Evolutionary conservation across 2,329 filamentous ascomycete species (phyloP).

Genomic region (Trichoderma guizhouense): DNA sequence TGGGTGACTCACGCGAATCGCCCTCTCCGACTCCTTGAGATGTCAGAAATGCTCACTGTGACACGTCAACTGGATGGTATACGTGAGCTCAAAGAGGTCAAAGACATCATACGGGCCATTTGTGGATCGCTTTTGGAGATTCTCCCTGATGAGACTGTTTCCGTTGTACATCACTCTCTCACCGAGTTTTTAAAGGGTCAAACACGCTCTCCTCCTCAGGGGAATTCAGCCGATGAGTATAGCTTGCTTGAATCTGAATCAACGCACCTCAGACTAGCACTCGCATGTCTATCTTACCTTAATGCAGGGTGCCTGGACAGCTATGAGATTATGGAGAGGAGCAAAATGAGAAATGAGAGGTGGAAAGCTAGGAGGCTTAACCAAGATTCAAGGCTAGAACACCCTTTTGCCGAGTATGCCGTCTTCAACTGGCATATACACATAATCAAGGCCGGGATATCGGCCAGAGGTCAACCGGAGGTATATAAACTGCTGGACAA

Average conservation of each 20-base stretch:
- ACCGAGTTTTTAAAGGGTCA: conserved; percentile 40
- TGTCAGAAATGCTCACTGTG: conserved; percentile 32
- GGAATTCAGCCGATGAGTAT: conserved; percentile 4
- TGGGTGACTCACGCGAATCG: conserved; percentile 40
- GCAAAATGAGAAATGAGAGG: background rate
- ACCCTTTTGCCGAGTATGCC: conserved; percentile 32
- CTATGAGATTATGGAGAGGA: background rate
- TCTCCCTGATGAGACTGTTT: conserved; percentile 41
- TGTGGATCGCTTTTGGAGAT: conserved; percentile 45
- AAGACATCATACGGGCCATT: conserved; percentile 35
- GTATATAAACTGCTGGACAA: background rate
- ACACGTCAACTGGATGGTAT: background rate
- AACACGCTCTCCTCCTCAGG: conserved; percentile 11
- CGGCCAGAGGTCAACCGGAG: background rate
- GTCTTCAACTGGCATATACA: conserved; percentile 29
- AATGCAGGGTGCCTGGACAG: conserved; percentile 21
- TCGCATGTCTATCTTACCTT: conserved; percentile 19
- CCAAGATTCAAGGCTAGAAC: conserved; percentile 13
- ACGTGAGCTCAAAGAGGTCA: conserved; percentile 21
- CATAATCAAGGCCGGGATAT: conserved; percentile 18
- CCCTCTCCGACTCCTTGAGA: conserved; percentile 41
- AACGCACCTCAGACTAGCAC: conserved; percentile 24
- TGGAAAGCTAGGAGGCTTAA: background rate
- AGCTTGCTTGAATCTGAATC: conserved; percentile 19
- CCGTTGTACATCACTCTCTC: conserved; percentile 46